Evolutionary conservation across 352 stramenopile genomes (phyloP).

Genomic region (Globisporangium spiculum): DNA sequence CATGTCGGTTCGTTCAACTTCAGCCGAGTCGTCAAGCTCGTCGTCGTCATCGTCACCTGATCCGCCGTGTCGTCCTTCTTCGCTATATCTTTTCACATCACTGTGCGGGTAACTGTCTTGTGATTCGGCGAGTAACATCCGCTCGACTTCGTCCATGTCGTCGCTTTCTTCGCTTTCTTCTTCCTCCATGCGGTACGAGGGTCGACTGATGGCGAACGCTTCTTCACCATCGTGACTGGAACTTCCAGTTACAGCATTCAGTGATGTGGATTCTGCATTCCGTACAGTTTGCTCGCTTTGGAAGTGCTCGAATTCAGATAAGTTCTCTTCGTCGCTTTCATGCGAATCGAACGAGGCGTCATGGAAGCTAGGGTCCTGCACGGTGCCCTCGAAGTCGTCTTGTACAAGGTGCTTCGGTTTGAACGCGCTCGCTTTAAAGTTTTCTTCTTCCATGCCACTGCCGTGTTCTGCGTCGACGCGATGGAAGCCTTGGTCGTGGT

Average conservation of each 20-base stretch:
- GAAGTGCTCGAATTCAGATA: slow-evolving; percentile 4
- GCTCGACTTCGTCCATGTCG: slow-evolving; percentile 15
- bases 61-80: background rate
- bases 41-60: background rate
- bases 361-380: background rate
- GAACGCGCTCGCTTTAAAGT: background rate
- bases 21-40: background rate
- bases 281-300: background rate
- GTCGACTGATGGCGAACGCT: no score
- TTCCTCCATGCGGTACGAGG: slow-evolving; percentile 14
- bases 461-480: background rate
- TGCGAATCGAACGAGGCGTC: background rate
- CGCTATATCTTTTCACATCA: background rate
- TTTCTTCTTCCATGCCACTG: background rate
- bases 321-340: slow-evolving; percentile 8
- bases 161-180: slow-evolving; percentile 15
- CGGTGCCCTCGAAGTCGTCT: background rate
- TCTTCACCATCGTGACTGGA: background rate
- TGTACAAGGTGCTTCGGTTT: background rate
- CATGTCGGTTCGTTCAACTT: background rate
- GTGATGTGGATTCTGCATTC: background rate
- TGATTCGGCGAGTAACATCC: slow-evolving; percentile 9
- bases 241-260: background rate
- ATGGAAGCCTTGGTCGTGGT: background rate
- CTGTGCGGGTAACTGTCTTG: background rate